Evolutionary conservation across 1,139 yeast species (phyloP).

Genomic region (Kazachstania sp.): DNA sequence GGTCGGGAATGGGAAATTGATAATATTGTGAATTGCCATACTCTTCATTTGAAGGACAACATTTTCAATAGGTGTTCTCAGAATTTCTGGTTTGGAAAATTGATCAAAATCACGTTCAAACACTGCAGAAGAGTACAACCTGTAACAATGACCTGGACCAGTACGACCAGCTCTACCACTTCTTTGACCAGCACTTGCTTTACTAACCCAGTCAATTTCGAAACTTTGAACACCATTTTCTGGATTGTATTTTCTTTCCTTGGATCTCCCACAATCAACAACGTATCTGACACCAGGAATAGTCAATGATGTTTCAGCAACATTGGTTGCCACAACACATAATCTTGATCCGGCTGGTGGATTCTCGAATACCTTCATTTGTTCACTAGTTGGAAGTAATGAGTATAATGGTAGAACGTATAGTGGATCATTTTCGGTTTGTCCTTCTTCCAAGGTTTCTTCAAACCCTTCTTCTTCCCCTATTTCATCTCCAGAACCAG

Average conservation of each 20-base stretch:
- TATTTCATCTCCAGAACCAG: slow-evolving; percentile 35
- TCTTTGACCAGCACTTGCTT: slow-evolving; percentile 94
- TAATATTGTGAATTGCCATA: slow-evolving; percentile 88
- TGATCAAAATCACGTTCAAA: slow-evolving; percentile 78
- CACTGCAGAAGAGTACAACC: slow-evolving; percentile 91
- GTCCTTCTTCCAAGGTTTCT: slow-evolving; percentile 66
- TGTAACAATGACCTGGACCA: slow-evolving; percentile 96
- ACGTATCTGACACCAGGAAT: slow-evolving; percentile 95
- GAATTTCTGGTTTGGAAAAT: slow-evolving; percentile 81
- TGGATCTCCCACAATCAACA: slow-evolving; percentile 89
- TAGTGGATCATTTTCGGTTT: slow-evolving; percentile 70
- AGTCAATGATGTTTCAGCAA: slow-evolving; percentile 95
- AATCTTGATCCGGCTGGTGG: slow-evolving; percentile 83
- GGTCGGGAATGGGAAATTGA: slow-evolving; percentile 94
- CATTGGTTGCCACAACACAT: slow-evolving; percentile 93
- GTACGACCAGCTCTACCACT: slow-evolving; percentile 99
- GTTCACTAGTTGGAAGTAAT: slow-evolving; percentile 82
- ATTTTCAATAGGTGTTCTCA: slow-evolving; percentile 94
- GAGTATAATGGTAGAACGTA: slow-evolving; percentile 91
- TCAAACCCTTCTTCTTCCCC: slow-evolving; percentile 95
- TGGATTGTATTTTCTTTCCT: slow-evolving; percentile 76
- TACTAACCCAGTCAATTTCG: slow-evolving; percentile 86
- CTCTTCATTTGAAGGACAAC: slow-evolving; percentile 90
- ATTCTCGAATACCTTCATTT: slow-evolving; percentile 80
- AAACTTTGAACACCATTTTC: slow-evolving; percentile 89